Conservation (phyloP, 2,329 filamentous ascomycete species). For the Diplodia mutila region DNA sequence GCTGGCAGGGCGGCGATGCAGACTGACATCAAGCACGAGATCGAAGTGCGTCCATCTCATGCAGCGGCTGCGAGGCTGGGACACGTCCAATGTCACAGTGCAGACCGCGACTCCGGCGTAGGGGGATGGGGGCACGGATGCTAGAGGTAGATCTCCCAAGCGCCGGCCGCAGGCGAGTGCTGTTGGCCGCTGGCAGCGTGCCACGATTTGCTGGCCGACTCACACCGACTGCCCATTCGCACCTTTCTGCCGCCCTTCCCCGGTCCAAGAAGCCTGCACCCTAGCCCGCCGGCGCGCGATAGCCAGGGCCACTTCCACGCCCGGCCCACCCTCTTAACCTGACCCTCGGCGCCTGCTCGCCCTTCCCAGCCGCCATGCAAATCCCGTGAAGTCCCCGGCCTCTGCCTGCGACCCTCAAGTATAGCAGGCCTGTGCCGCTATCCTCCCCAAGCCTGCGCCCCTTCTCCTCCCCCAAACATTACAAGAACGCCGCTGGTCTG, state of each 20-base stretch:
- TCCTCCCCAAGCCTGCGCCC: not conserved
- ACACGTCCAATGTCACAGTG: slow-evolving; percentile 23
- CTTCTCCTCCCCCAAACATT: not conserved
- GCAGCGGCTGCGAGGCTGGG: slow-evolving; percentile 12
- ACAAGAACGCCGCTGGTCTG: slow-evolving; percentile 15
- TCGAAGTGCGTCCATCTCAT: slow-evolving; percentile 5
- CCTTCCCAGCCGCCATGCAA: slow-evolving; percentile 19
- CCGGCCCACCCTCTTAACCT: slow-evolving; percentile 21
- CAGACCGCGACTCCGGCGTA: slow-evolving; percentile 10
- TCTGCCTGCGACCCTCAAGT: not conserved
- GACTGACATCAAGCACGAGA: slow-evolving; percentile 23
- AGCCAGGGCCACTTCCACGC: slow-evolving; percentile 6
- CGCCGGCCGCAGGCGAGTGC: slow-evolving; percentile 12
- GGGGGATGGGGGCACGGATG: slow-evolving; percentile 10
- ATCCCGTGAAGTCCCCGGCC: slow-evolving; percentile 11
- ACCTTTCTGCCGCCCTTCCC: slow-evolving; percentile 17
- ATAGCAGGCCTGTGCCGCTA: not conserved
- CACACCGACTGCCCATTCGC: slow-evolving; percentile 24
- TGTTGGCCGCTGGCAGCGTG: slow-evolving; percentile 20
- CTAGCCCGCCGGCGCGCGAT: slow-evolving; percentile 4
- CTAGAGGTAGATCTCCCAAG: slow-evolving; percentile 13
- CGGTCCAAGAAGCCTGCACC: not conserved
- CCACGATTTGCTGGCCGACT: slow-evolving; percentile 23
- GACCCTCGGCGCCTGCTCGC: not conserved
- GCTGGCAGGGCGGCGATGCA: not conserved